Evolutionary conservation across 1,284 basidiomycete genomes (phyloP).

Genomic region (Leucoagaricus sp.): DNA sequence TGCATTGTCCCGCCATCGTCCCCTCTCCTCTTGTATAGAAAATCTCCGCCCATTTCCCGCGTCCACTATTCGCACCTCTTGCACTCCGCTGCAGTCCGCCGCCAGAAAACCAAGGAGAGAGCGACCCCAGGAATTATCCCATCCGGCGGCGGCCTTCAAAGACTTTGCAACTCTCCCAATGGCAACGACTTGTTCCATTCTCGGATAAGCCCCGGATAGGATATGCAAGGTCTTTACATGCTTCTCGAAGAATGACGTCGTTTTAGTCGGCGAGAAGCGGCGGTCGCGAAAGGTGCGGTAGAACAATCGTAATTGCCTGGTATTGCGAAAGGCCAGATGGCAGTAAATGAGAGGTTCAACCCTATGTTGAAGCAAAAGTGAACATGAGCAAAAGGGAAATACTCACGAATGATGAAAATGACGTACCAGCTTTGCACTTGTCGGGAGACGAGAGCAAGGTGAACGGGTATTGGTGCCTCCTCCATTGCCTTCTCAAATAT

Average conservation of each 20-base stretch:
- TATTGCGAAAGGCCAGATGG: not conserved
- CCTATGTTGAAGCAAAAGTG: not conserved
- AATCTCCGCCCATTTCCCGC: not conserved
- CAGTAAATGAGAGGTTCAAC: conserved; percentile 13
- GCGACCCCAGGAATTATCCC: conserved; percentile 9
- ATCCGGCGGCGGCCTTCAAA: conserved; percentile 6
- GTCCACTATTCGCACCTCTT: not conserved
- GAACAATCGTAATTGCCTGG: not conserved
- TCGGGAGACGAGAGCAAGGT: conserved; percentile 11
- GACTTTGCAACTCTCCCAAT: not conserved
- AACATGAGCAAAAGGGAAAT: not conserved
- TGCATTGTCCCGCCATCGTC: not conserved
- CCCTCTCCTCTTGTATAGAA: not conserved
- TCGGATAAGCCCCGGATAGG: not conserved
- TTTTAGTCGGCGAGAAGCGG: conserved; percentile 4
- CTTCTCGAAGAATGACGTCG: conserved; percentile 8
- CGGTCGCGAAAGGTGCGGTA: conserved; percentile 13
- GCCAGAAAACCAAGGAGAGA: not conserved
- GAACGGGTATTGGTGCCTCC: conserved; percentile 5
- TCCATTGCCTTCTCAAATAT: conserved; percentile 13
- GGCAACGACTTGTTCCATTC: conserved; percentile 1
- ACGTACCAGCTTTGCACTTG: conserved; percentile 11
- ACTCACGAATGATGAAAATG: not conserved
- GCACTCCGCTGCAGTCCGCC: not conserved
- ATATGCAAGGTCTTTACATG: conserved; percentile 9